phyloP scores from a whole-genome alignment of 371 early-diverging fungal species.

The Mortierella sp. region DNA sequence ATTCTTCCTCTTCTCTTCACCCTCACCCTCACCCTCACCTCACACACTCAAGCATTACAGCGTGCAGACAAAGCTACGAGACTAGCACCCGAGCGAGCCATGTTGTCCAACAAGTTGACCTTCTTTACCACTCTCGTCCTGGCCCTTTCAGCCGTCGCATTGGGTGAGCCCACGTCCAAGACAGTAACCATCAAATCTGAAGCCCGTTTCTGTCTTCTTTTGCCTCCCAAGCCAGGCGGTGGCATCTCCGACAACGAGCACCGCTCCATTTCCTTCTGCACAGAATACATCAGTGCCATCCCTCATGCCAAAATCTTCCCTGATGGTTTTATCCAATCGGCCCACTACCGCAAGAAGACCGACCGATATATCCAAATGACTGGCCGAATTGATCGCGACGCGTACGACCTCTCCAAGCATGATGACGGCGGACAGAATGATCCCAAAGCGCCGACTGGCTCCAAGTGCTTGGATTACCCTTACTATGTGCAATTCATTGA shows the following conservation, averaged over 20 bases:
- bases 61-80: too few relatives aligned
- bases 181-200: slow-evolving; percentile 57
- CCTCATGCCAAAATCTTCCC: slow-evolving; percentile 59
- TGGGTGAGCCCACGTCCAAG: slow-evolving; percentile 38
- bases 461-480: slow-evolving; percentile 62
- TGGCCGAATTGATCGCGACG: slow-evolving; percentile 64
- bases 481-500: slow-evolving; percentile 67
- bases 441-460: slow-evolving; percentile 60
- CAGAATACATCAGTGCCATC: slow-evolving; percentile 47
- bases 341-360: slow-evolving; percentile 56
- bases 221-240: slow-evolving; percentile 60
- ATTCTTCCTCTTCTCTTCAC: too few relatives aligned
- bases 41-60: too few relatives aligned
- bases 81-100: too few relatives aligned
- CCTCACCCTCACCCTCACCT: too few relatives aligned
- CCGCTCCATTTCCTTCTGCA: slow-evolving; percentile 63
- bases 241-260: slow-evolving; percentile 63
- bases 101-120: too few relatives aligned
- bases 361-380: slow-evolving; percentile 63
- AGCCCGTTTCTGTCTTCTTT: slow-evolving; percentile 63
- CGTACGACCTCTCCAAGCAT: slow-evolving; percentile 54
- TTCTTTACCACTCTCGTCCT: slow-evolving; percentile 17
- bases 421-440: slow-evolving; percentile 70
- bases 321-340: slow-evolving; percentile 61
- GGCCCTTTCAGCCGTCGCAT: slow-evolving; percentile 17